These are phyloP conservation scores for Cystobasidium pallidum DNA, from an alignment of 1,284 basidiomycete genomes.

Conservation along the genomic window DNA sequence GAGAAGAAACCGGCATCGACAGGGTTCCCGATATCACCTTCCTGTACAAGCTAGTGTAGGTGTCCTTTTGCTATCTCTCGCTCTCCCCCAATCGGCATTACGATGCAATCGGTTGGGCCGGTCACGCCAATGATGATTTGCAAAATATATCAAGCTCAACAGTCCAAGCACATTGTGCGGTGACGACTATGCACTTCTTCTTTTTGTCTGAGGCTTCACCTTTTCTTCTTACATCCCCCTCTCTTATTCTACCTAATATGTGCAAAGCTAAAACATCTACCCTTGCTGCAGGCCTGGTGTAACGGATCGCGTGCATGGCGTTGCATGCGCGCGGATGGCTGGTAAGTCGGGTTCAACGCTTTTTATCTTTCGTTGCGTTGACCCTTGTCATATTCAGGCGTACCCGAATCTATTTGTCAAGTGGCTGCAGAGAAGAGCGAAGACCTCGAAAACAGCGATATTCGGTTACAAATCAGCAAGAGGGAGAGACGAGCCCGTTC, in stretches of 20 bases:
- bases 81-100: constrained; percentile 45
- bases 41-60: constrained; percentile 68
- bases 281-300: constrained; percentile 18
- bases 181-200: constrained; percentile 40
- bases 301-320: constrained; percentile 41
- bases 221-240: not conserved
- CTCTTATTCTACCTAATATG: not conserved
- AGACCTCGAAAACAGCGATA: constrained; percentile 27
- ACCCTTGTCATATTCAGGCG: not conserved
- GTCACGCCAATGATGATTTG: constrained; percentile 35
- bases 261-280: not conserved
- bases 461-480: not conserved
- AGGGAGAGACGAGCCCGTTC: not conserved
- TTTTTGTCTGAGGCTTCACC: constrained; percentile 31
- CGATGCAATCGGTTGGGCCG: constrained; percentile 8
- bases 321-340: constrained; percentile 43
- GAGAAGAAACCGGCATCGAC: constrained; percentile 65
- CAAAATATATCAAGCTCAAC: constrained; percentile 46
- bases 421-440: constrained; percentile 37
- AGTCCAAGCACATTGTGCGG: constrained; percentile 38
- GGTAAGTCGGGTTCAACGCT: not conserved
- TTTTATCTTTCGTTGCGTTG: not conserved
- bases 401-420: constrained; percentile 35
- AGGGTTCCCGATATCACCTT: constrained; percentile 80
- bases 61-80: constrained; percentile 23